phyloP scores from a whole-genome alignment of 148 eudicot genomes.

The Persicaria tinctoria region DNA sequence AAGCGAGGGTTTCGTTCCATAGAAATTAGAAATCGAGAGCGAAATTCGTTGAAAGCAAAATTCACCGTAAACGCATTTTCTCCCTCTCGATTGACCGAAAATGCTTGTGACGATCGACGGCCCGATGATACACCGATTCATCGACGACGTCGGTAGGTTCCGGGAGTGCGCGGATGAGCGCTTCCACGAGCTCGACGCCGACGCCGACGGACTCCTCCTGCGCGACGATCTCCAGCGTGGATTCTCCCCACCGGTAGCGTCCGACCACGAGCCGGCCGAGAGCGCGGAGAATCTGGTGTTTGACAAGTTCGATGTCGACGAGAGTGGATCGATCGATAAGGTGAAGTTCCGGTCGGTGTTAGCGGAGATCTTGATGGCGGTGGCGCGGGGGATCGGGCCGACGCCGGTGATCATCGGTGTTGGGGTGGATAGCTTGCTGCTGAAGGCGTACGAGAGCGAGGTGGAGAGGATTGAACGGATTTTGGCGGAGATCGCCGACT shows the following conservation, averaged over 20 bases:
- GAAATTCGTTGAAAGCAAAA: no score
- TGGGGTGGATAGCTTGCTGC: constrained; percentile 39
- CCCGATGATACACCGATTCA: constrained; percentile 16
- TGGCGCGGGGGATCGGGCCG: constrained; percentile 46
- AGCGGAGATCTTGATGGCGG: constrained; percentile 40
- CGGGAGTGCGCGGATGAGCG: constrained; percentile 27
- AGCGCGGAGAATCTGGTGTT: constrained; percentile 27
- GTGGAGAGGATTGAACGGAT: constrained; percentile 12
- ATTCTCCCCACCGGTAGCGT: constrained; percentile 19
- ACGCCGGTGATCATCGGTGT: constrained; percentile 38
- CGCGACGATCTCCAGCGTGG: constrained; percentile 24
- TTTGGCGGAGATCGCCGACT: background rate
- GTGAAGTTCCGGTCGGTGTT: constrained; percentile 23
- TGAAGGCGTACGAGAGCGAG: constrained; percentile 30
- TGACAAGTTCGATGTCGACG: constrained; percentile 25
- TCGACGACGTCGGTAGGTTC: constrained; percentile 24
- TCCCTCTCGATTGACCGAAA: no score
- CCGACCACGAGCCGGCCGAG: constrained; percentile 30
- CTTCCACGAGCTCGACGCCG: constrained; percentile 27
- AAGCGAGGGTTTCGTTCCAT: no score
- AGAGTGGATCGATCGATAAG: constrained; percentile 26
- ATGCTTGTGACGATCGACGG: background rate
- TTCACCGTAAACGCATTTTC: no score
- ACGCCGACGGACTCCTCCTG: constrained; percentile 33
- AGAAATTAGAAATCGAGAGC: no score